Evolutionary conservation across 2,329 filamentous ascomycete genomes (phyloP).

Genomic region (Rhynchosporium graminicola): DNA sequence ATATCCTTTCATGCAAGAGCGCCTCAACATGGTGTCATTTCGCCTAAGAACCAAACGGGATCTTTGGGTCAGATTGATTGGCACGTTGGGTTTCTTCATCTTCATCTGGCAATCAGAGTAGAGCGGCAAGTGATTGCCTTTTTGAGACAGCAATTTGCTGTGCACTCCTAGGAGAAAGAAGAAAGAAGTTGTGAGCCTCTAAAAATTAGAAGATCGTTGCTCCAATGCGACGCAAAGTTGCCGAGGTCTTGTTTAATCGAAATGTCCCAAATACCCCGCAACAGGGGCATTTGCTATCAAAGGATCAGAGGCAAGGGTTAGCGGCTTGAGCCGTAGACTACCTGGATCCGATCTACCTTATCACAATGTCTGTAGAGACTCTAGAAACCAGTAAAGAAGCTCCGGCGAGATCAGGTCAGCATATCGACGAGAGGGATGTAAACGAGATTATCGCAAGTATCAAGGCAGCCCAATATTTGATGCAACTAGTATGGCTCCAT

Average conservation of each 20-base stretch:
- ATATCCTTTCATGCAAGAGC: no score
- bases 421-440: constrained; percentile 45
- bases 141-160: no score
- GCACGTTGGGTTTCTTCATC: no score
- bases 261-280: constrained; percentile 7
- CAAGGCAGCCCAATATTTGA: constrained; percentile 39
- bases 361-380: constrained; percentile 1
- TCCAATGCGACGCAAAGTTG: background rate
- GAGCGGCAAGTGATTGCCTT: no score
- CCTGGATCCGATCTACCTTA: background rate
- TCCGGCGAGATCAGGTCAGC: constrained; percentile 43
- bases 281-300: background rate
- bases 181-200: no score
- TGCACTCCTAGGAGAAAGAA: no score
- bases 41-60: no score
- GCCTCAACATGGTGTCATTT: no score
- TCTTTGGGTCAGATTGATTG: no score
- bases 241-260: background rate
- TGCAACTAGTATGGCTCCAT: constrained; percentile 40
- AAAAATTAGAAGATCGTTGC: background rate
- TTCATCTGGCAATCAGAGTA: no score
- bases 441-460: constrained; percentile 36
- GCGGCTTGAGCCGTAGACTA: background rate
- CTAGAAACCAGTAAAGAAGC: background rate
- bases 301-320: background rate